Base-by-base conservation (phyloP, 768 basidiomycete species). In the Nidularia pulvinata region DNA sequence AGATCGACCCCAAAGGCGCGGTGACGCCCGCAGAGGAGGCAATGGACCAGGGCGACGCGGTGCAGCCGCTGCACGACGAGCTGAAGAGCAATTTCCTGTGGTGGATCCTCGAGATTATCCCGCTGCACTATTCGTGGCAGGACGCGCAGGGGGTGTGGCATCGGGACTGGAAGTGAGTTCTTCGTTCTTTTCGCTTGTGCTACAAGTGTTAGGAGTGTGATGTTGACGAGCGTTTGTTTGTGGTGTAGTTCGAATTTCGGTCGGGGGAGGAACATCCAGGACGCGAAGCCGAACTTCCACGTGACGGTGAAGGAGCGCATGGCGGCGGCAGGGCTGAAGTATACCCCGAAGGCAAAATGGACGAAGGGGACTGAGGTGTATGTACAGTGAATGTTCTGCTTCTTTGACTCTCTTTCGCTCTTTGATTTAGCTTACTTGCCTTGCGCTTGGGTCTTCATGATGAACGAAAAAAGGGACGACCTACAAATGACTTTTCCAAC, bases 41-140 rank as follows among this genome's bases (percentile, higher is more conserved):
- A n/a, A 35, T 67, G 42, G 72, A 77, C 55, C 51, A 53, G 34
- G 53, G 46, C 4, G 78, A 79, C 57, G 77, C 75, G n/a, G 42
- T 82, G n/a, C 68, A 81, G 61, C 80, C 78, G 1, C 58, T 85
- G 1, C 69, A 83, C 55, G 88, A 91, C 58, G 51, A 72, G 55
- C 68, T 92, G 45, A 65, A 70, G 63, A 46, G 48, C 6, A 64
- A 65, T 13, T 67, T 65, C 16, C 4, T 72, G 1, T 93, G 90
- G 90, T 88, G 86, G 88, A 34, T 88, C n/a, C 67, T 91, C 35
- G 90, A 93, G 67, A 68, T 89, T 30, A 32, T 90, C 0, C 89
- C 86, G 13, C 61, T 77, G 51, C 64, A 60, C 37, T 81, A 76
- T 58, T 64, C 71, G 16, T 86, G 77, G 76, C 88, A 90, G 62